Base-by-base conservation (phyloP, 371 early-diverging fungal genomes). In the Dichotomocladium elegans region DNA sequence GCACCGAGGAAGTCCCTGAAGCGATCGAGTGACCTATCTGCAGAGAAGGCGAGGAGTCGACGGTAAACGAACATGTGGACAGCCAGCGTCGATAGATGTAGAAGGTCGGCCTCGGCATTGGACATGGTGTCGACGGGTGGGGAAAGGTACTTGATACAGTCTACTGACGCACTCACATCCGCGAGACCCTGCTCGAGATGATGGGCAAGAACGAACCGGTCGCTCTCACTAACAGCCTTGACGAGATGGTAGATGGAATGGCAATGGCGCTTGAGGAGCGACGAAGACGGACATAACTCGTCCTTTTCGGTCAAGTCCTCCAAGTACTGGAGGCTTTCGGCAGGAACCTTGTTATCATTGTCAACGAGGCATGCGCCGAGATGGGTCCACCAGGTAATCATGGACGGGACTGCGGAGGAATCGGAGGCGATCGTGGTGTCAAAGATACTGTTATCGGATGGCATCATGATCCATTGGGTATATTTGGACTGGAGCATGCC, bases 21-120 rank as follows among this genome's bases (percentile, higher is more conserved):
- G n/a, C n/a, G n/a, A n/a, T n/a, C n/a, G n/a, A n/a, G n/a, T 24
- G 45, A 26, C 19, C 26, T 11, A 41, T 41, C 45, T 11, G 26
- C 27, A 8, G 45, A 17, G 1, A 43, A 25, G 43, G 22, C 15
- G 27, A 29, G 29, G 5, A 48, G 34, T 15, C 31, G 29, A 35
- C 31, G 49, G 35, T 48, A 48, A 12, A 21, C 49, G n/a, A 25
- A 24, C n/a, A 62, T 40, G 35, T 61, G 60, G 28, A 65, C 65
- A 21, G 69, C 60, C 9, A 69, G 40, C 0, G 65, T 53, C 9
- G 69, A 69, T 30, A 69, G 30, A 0, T 52, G 47, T 9, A 69
- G 47, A 1, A 69, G 60, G 19, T 54, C 56, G 17, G 69, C 69
- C 53, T 69, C 69, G n/a, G 33, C 46, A 14, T 68, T 68, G 4